A percentile compares a stretch with the other conserved stretches of the same genome.
Conservation (phyloP, 78 protist genomes). For the Neovahlkampfia damariscottae region DNA sequence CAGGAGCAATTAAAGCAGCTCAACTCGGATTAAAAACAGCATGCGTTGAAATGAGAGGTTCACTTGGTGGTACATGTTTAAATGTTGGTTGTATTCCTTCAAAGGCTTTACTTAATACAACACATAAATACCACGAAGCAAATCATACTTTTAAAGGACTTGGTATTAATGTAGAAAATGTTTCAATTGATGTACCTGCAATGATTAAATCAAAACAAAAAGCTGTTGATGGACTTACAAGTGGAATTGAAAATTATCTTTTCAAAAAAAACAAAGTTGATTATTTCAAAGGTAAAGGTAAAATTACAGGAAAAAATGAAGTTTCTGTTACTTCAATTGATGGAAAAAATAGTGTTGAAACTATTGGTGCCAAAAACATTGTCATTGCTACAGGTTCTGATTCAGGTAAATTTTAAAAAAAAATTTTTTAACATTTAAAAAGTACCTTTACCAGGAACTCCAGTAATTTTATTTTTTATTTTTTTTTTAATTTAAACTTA, state of each 20-base stretch:
- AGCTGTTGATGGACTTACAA: constrained; percentile 49
- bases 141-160: constrained; percentile 30
- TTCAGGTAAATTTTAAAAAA: too few species aligned
- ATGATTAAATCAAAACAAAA: constrained; percentile 75
- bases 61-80: constrained; percentile 96
- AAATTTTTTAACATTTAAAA: too few species aligned
- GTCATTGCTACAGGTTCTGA: constrained; percentile 95
- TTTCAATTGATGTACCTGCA: constrained; percentile 44
- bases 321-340: constrained; percentile 50
- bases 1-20: constrained; percentile 98
- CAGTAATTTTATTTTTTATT: not conserved
- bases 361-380: constrained; percentile 64
- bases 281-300: constrained; percentile 74
- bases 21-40: constrained; percentile 88
- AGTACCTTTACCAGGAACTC: constrained; percentile 46
- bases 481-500: constrained; percentile 12
- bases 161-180: constrained; percentile 54
- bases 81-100: constrained; percentile 99
- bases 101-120: constrained; percentile 92
- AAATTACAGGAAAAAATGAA: constrained; percentile 17
- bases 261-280: constrained; percentile 88
- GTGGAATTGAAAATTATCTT: constrained; percentile 91
- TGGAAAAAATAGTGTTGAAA: constrained; percentile 30
- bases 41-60: constrained; percentile 88
- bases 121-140: constrained; percentile 84